These are phyloP conservation scores for Penicillium psychrofluorescens DNA, from an alignment of 495 filamentous ascomycete species.

Conservation along the genomic window DNA sequence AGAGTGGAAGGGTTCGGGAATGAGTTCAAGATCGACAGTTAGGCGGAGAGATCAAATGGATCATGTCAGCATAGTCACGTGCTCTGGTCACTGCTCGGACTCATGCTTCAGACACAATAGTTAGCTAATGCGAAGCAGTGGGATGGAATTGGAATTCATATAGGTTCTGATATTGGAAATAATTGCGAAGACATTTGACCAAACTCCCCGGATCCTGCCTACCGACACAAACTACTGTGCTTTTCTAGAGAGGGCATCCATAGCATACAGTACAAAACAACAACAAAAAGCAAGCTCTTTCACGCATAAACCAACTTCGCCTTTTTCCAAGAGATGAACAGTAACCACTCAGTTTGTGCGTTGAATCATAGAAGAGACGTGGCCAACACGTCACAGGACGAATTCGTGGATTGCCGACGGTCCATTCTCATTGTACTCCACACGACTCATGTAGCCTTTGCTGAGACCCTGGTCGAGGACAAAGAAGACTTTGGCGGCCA, in stretches of 20 bases:
- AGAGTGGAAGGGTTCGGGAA: too few relatives aligned
- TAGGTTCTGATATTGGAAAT: not conserved
- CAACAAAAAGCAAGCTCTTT: conserved; percentile 4
- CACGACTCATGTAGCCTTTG: conserved; percentile 65
- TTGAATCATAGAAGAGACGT: conserved; percentile 7
- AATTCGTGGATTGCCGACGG: conserved; percentile 61
- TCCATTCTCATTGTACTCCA: conserved; percentile 73
- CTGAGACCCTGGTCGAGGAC: conserved; percentile 62
- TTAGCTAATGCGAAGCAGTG: too few relatives aligned
- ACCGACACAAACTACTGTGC: conserved; percentile 13
- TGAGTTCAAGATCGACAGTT: too few relatives aligned
- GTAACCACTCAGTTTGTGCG: not conserved
- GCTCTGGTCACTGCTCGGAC: too few relatives aligned
- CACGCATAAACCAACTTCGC: conserved; percentile 3
- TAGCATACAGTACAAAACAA: conserved; percentile 17
- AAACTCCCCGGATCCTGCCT: conserved; percentile 20
- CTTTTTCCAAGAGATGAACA: conserved; percentile 10
- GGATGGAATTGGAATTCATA: not conserved
- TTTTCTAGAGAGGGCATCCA: conserved; percentile 14
- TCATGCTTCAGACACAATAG: too few relatives aligned
- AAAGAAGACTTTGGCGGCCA: conserved; percentile 69
- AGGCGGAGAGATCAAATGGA: too few relatives aligned
- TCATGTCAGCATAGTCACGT: too few relatives aligned
- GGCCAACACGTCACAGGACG: conserved; percentile 16
- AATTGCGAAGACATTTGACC: not conserved